Evolutionary conservation across 441 rosid species (phyloP).

Genomic region (Populus hybrid): DNA sequence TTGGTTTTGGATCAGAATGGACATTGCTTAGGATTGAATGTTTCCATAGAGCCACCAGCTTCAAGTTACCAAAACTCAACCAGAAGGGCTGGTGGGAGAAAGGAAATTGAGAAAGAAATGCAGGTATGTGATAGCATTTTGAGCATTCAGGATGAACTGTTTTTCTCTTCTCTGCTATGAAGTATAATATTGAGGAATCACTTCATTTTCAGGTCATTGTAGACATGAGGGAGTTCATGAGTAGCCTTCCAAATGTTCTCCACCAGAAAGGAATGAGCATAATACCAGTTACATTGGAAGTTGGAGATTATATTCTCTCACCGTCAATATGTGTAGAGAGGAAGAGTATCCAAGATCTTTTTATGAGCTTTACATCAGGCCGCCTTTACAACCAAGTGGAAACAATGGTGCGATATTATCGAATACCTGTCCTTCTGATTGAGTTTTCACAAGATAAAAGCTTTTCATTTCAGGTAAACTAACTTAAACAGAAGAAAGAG

Average conservation of each 20-base stretch:
- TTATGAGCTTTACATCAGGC: slow-evolving; percentile 87
- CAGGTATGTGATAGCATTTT: slow-evolving; percentile 43
- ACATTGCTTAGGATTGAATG: slow-evolving; percentile 53
- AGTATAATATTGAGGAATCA: neutral
- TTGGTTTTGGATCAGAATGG: slow-evolving; percentile 52
- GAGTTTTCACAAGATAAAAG: slow-evolving; percentile 98
- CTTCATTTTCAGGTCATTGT: slow-evolving; percentile 66
- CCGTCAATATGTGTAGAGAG: slow-evolving; percentile 89
- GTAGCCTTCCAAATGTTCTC: slow-evolving; percentile 98
- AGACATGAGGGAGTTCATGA: slow-evolving; percentile 99
- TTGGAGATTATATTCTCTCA: slow-evolving; percentile 89
- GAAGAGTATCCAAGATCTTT: slow-evolving; percentile 95
- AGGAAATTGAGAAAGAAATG: slow-evolving; percentile 81
- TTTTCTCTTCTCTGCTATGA: neutral
- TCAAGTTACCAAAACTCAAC: slow-evolving; percentile 83
- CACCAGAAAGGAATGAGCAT: slow-evolving; percentile 92
- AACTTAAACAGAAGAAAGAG: slow-evolving; percentile 3
- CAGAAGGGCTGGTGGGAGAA: slow-evolving; percentile 94
- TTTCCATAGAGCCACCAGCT: slow-evolving; percentile 49
- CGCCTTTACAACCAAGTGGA: slow-evolving; percentile 95
- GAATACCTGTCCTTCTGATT: slow-evolving; percentile 90
- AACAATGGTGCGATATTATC: slow-evolving; percentile 83
- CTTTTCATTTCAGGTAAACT: slow-evolving; percentile 92
- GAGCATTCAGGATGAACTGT: slow-evolving; percentile 11
- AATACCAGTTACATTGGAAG: slow-evolving; percentile 86